Evolutionary conservation across 148 eudicot species (phyloP).

Genomic region (Amaranthus palmeri): DNA sequence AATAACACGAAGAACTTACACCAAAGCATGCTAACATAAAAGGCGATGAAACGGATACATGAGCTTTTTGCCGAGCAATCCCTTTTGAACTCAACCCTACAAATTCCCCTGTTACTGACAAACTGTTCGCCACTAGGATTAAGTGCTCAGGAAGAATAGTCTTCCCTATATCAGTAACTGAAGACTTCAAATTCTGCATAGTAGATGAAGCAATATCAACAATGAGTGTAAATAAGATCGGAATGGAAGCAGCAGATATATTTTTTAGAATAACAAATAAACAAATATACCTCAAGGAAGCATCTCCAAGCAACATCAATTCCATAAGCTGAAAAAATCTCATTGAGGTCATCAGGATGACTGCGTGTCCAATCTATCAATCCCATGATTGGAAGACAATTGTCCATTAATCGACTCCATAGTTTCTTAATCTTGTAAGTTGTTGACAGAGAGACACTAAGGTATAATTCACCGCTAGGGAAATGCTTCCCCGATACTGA

Average conservation of each 20-base stretch:
- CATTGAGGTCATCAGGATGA: slow-evolving; percentile 81
- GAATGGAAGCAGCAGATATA: not conserved
- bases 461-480: slow-evolving; percentile 52
- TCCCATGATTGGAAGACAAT: slow-evolving; percentile 67
- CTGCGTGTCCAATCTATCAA: slow-evolving; percentile 92
- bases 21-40: slow-evolving; percentile 77
- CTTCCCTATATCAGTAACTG: slow-evolving; percentile 70
- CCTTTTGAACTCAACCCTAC: slow-evolving; percentile 74
- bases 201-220: slow-evolving; percentile 18
- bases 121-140: slow-evolving; percentile 67
- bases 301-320: slow-evolving; percentile 66
- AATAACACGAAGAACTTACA: slow-evolving; percentile 41
- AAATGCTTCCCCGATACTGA: slow-evolving; percentile 27
- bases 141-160: slow-evolving; percentile 75
- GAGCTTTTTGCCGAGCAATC: slow-evolving; percentile 61
- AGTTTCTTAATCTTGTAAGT: slow-evolving; percentile 36
- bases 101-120: slow-evolving; percentile 80
- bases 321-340: slow-evolving; percentile 48
- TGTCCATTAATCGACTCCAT: slow-evolving; percentile 59
- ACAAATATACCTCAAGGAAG: slow-evolving; percentile 54
- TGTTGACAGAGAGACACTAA: slow-evolving; percentile 56
- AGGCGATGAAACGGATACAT: slow-evolving; percentile 63
- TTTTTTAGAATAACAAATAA: not conserved
- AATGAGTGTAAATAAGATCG: slow-evolving; percentile 3
- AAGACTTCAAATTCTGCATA: slow-evolving; percentile 67